Conservation (phyloP, 164 flowering plant species). For the Stephania japonica region DNA sequence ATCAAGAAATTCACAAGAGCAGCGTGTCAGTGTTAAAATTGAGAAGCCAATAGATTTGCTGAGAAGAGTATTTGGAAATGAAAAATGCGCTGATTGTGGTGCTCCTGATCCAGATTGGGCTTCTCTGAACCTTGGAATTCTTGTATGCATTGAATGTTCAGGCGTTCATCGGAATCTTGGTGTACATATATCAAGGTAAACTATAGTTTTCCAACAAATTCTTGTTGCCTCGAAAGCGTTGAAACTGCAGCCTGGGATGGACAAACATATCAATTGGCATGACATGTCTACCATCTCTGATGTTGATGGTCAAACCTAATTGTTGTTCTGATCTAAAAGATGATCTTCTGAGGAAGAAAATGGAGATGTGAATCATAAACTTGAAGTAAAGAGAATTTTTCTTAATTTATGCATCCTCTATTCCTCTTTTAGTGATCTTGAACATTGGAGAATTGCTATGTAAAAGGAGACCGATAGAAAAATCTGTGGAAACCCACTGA, state of each 20-base stretch:
- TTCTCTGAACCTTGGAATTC: slow-evolving; percentile 78
- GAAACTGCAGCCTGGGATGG: too few species aligned
- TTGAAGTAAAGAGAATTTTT: too few species aligned
- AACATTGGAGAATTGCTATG: neutral
- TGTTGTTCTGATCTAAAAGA: too few species aligned
- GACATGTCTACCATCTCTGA: too few species aligned
- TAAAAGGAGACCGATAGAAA: neutral
- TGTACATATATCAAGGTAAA: slow-evolving; percentile 66
- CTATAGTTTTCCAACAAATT: neutral
- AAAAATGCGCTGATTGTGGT: slow-evolving; percentile 88
- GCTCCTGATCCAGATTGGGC: slow-evolving; percentile 92
- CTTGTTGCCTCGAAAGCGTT: too few species aligned
- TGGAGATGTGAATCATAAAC: too few species aligned
- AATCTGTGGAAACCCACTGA: neutral
- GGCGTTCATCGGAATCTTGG: slow-evolving; percentile 93
- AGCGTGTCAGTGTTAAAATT: slow-evolving; percentile 30
- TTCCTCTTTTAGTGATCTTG: neutral
- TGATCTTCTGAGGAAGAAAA: too few species aligned
- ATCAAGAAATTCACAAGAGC: slow-evolving; percentile 38
- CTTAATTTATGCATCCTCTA: too few species aligned
- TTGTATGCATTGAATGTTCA: slow-evolving; percentile 85
- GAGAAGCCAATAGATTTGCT: slow-evolving; percentile 70
- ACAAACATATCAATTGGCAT: too few species aligned
- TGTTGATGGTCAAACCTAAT: too few species aligned
- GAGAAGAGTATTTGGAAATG: slow-evolving; percentile 63